Conservation (phyloP, 495 filamentous ascomycete species). For the Copromyces sp. region DNA sequence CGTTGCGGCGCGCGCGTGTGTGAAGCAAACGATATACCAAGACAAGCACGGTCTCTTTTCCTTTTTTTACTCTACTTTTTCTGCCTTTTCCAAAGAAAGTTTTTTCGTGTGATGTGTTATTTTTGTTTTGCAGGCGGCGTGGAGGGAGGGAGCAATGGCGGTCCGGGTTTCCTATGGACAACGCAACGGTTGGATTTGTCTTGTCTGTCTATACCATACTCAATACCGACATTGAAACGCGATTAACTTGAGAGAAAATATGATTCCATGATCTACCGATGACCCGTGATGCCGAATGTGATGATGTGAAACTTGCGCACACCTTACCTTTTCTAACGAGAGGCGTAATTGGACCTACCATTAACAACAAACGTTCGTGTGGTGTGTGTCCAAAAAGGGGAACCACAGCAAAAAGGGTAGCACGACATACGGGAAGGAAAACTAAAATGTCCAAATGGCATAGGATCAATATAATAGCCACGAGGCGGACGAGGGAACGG, state of each 20-base stretch:
- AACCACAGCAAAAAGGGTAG: not conserved
- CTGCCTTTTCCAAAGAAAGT: not conserved
- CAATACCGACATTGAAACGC: not conserved
- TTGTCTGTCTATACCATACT: not conserved
- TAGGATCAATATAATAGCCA: not conserved
- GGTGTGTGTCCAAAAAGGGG: not conserved
- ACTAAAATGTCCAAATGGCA: not conserved
- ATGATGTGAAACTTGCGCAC: not conserved
- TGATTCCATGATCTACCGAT: not conserved
- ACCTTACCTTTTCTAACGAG: not conserved
- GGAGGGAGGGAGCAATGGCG: not conserved
- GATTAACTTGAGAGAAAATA: not conserved
- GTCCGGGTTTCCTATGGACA: not conserved
- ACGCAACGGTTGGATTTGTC: not conserved
- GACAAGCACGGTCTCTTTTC: conserved; percentile 4
- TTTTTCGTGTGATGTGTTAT: not conserved
- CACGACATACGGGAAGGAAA: not conserved
- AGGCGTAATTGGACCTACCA: not conserved
- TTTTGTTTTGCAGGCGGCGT: not conserved
- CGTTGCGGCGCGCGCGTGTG: not conserved
- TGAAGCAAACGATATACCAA: conserved; percentile 5
- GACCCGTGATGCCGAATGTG: not conserved
- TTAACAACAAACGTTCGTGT: not conserved
- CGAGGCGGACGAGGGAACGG: not conserved
- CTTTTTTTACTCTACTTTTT: conserved; percentile 1